Percentiles rank a stretch among this genome's conserved stretches.
phyloP scores from a whole-genome alignment of 352 stramenopile species.

The Globisporangium polare region DNA sequence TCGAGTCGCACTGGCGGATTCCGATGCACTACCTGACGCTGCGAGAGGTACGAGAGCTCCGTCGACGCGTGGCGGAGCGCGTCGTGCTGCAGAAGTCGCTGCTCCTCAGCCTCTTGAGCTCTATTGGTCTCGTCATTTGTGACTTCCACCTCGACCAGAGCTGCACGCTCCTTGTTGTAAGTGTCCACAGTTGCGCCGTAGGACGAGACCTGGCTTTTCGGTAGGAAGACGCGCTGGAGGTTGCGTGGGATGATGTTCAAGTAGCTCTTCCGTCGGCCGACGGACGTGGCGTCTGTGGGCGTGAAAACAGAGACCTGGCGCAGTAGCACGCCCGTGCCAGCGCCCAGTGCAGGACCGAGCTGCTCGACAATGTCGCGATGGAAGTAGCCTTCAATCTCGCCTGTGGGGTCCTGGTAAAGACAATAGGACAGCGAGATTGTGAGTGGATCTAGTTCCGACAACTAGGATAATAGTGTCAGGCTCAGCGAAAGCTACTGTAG shows the following conservation, averaged over 20 bases:
- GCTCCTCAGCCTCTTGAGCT: constrained; percentile 24
- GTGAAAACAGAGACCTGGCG: constrained; percentile 70
- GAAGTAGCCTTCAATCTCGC: constrained; percentile 78
- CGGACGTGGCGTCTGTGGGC: constrained; percentile 42
- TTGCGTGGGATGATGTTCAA: constrained; percentile 74
- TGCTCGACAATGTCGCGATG: constrained; percentile 76
- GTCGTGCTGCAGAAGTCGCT: constrained; percentile 38
- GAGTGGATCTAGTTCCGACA: background rate
- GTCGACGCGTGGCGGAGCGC: constrained; percentile 56
- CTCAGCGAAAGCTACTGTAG: background rate
- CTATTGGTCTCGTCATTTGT: constrained; percentile 18
- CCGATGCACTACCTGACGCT: constrained; percentile 74
- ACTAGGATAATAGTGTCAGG: background rate
- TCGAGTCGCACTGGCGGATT: constrained; percentile 48
- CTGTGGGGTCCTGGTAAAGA: constrained; percentile 60
- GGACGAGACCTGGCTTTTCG: constrained; percentile 20
- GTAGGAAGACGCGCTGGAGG: constrained; percentile 49
- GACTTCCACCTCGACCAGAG: constrained; percentile 29
- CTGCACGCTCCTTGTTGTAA: constrained; percentile 43
- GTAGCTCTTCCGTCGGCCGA: constrained; percentile 49
- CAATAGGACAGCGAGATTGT: background rate
- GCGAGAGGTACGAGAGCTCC: constrained; percentile 71
- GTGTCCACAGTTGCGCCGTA: constrained; percentile 32
- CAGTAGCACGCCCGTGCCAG: constrained; percentile 49
- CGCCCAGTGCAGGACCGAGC: constrained; percentile 48